A percentile compares a stretch with the other conserved stretches of the same genome.
These are phyloP conservation scores for Stephanodiscus triporus DNA, from an alignment of 108 stramenopile species.

Conservation along the genomic window DNA sequence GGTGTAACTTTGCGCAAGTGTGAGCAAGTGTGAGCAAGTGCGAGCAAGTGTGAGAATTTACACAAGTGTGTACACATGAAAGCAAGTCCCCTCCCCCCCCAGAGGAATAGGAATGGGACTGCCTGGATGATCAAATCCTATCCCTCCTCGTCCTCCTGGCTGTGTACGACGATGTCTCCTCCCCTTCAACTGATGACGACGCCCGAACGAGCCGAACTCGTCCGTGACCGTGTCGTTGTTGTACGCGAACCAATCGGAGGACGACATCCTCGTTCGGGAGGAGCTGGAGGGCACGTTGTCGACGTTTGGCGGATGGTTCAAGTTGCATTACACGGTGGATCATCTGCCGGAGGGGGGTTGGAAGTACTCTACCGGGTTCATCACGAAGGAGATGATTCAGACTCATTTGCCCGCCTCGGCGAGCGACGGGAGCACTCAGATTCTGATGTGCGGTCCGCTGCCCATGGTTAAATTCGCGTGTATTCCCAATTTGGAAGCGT, in stretches of 20 bases:
- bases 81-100: no score
- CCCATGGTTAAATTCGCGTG: slow-evolving; percentile 99
- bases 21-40: no score
- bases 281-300: slow-evolving; percentile 84
- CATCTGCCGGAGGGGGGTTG: slow-evolving; percentile 67
- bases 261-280: slow-evolving; percentile 92
- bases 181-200: no score
- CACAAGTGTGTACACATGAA: no score
- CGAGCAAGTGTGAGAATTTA: no score
- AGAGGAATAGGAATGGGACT: no score
- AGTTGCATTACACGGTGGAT: slow-evolving; percentile 93
- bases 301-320: slow-evolving; percentile 75
- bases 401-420: slow-evolving; percentile 61
- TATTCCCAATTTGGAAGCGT: slow-evolving; percentile 83
- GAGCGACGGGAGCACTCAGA: slow-evolving; percentile 64
- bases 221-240: slow-evolving; percentile 67
- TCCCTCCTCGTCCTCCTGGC: no score
- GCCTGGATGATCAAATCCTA: no score
- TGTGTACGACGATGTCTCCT: no score
- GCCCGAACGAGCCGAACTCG: slow-evolving; percentile 69
- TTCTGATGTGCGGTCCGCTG: slow-evolving; percentile 99
- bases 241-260: slow-evolving; percentile 92
- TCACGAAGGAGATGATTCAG: slow-evolving; percentile 92
- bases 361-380: slow-evolving; percentile 89
- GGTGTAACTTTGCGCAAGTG: no score